Conservation (phyloP, 345 rosid genomes). For the Bruguiera gymnorhiza region DNA sequence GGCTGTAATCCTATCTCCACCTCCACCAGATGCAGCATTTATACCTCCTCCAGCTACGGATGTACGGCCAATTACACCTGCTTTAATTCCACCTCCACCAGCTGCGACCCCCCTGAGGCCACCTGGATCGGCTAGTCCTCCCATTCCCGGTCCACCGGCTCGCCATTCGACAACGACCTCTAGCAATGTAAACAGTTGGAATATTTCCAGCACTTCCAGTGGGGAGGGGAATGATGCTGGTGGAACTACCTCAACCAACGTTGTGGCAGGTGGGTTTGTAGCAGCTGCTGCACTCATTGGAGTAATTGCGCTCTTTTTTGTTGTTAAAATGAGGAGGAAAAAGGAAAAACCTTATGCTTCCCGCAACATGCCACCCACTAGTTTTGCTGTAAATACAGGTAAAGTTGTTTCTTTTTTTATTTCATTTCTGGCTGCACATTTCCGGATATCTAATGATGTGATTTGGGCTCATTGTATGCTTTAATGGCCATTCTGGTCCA, state of each 20-base stretch:
- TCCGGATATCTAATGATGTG: background rate
- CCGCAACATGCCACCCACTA: slow-evolving; percentile 47
- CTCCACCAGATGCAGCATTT: slow-evolving; percentile 4
- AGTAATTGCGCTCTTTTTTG: slow-evolving; percentile 43
- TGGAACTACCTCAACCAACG: slow-evolving; percentile 11
- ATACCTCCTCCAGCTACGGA: slow-evolving; percentile 8
- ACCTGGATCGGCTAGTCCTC: slow-evolving; percentile 1
- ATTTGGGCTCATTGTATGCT: background rate
- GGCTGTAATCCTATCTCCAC: slow-evolving; percentile 2
- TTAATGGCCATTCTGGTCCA: slow-evolving; percentile 50
- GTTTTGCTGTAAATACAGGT: slow-evolving; percentile 55
- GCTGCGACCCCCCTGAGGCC: slow-evolving; percentile 23
- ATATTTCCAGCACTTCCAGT: slow-evolving; percentile 2
- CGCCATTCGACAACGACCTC: slow-evolving; percentile 7
- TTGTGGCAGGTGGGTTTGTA: slow-evolving; percentile 37
- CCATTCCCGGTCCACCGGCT: slow-evolving; percentile 9
- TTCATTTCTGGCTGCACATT: background rate
- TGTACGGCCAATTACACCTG: background rate
- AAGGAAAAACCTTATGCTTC: slow-evolving; percentile 28
- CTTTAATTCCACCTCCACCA: slow-evolving; percentile 12
- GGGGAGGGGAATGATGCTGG: background rate
- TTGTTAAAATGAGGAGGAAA: slow-evolving; percentile 42
- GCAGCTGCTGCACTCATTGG: slow-evolving; percentile 54
- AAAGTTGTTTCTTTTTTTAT: background rate
- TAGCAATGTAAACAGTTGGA: background rate